Evolutionary conservation across 2,329 filamentous ascomycete species (phyloP), one percentile per base, ranked within the genome.

Genomic region (Alternaria ventricosa): DNA sequence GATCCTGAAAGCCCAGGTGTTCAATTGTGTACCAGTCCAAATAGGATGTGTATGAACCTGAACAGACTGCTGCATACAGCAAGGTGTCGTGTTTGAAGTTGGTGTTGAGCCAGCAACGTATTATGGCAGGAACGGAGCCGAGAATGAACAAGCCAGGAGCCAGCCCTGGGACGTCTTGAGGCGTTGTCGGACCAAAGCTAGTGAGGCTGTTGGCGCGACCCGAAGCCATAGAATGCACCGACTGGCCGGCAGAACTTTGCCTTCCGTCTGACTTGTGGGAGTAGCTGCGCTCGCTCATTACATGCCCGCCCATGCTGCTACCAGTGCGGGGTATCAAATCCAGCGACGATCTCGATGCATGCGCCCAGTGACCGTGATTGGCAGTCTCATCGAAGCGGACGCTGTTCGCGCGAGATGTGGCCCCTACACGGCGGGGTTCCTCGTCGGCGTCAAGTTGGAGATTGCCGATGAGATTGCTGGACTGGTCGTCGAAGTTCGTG

Each of bases 321-420:
- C 89, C 88, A 22, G 93, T 94, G 55, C 95, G 84, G 25, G 92
- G 91, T 44, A 89, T 88, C 70, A 97, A 91, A 60, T 98, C 96
- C 50, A 92, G 89, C 12, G 93, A 95, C 60, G 94, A 91, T 47
- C 95, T 89, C 63, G 91, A 92, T 68, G 88, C 89, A 75, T 97
- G 93, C 41, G 90, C 90, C 88, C 96, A 96, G 78, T 94, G 94
- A 51, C 93, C 92, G 72, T 97, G 94, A 71, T 97, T 89, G 13
- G 95, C 94, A 75, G 93, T 97, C 78, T 98, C 95, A 76, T 98
- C 96, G 74, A 99, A 99, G 41, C 96, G 92, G 71, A 99, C 96
- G 76, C 96, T 98, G 78, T 98, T 98, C 51, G 96, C 95, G 71
- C 96, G 88, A 18, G 96, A 99, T 18, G 93, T 91, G 20, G 92